phyloP scores from a whole-genome alignment of 208 protist genomes.

The Blastocrithidia nonstop region DNA sequence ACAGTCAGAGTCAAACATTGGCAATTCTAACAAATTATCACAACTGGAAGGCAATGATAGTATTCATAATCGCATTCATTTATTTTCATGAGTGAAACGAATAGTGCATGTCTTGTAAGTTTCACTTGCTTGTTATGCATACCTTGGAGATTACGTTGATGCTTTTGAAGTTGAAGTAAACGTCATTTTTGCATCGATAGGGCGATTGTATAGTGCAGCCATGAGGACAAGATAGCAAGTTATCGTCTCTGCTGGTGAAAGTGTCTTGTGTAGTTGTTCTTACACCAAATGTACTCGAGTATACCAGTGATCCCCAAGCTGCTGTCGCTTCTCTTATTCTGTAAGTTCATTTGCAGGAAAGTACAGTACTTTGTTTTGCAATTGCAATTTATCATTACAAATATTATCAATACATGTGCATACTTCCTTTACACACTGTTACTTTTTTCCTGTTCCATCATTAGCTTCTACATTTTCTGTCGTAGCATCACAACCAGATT shows the following conservation, averaged over 20 bases:
- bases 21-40: slow-evolving; percentile 75
- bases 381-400: no score
- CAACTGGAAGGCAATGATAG: slow-evolving; percentile 38
- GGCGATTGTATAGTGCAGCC: slow-evolving; percentile 30
- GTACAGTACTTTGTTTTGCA: no score
- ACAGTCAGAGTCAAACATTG: neutral
- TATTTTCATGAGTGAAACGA: slow-evolving; percentile 27
- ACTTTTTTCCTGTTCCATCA: neutral
- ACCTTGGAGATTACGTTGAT: neutral
- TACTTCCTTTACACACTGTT: no score
- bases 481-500: no score
- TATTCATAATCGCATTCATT: slow-evolving; percentile 66
- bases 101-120: slow-evolving; percentile 3
- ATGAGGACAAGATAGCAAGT: slow-evolving; percentile 50
- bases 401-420: no score
- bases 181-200: slow-evolving; percentile 3
- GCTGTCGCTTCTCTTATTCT: neutral
- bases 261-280: slow-evolving; percentile 11
- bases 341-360: neutral
- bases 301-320: neutral
- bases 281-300: slow-evolving; percentile 7
- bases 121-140: neutral
- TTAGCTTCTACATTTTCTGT: neutral
- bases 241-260: slow-evolving; percentile 53
- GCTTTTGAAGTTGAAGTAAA: neutral